These are phyloP conservation scores for Strobilomyces dryophilus DNA, from an alignment of 768 basidiomycete species.

Conservation along the genomic window DNA sequence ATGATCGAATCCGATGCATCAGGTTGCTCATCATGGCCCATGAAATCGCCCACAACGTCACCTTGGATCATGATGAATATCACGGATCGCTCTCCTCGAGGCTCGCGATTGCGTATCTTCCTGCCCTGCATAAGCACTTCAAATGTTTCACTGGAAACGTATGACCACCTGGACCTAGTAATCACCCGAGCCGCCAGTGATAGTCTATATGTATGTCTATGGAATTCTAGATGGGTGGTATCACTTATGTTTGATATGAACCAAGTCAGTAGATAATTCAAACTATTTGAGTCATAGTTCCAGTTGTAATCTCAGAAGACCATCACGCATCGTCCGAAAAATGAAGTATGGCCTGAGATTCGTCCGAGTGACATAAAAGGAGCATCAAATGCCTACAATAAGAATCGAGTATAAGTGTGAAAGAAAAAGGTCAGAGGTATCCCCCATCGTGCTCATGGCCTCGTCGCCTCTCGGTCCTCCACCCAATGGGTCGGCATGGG, in stretches of 20 bases:
- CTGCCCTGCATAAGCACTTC: not conserved
- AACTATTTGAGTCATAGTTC: too few species aligned
- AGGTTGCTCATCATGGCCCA: slow-evolving; percentile 30
- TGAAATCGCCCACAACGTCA: slow-evolving; percentile 24
- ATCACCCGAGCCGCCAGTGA: not conserved
- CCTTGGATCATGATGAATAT: slow-evolving; percentile 24
- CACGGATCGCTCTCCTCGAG: slow-evolving; percentile 20
- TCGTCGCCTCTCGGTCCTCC: slow-evolving; percentile 41
- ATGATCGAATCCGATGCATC: not conserved
- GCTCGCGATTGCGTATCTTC: slow-evolving; percentile 6
- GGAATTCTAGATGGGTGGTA: not conserved
- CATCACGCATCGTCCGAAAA: not conserved
- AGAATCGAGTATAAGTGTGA: not conserved
- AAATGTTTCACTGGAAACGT: not conserved
- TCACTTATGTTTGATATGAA: not conserved
- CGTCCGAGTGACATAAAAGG: not conserved
- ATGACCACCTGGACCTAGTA: not conserved
- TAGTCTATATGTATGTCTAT: too few species aligned
- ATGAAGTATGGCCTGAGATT: not conserved
- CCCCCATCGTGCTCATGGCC: slow-evolving; percentile 2
- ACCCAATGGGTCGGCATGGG: slow-evolving; percentile 33
- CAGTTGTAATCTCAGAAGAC: not conserved
- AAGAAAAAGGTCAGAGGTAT: not conserved
- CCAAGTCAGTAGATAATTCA: not conserved
- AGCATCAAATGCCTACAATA: not conserved